Base-by-base conservation (phyloP, 2,329 filamentous ascomycete species). In the Stachybotrys chlorohalonatus region DNA sequence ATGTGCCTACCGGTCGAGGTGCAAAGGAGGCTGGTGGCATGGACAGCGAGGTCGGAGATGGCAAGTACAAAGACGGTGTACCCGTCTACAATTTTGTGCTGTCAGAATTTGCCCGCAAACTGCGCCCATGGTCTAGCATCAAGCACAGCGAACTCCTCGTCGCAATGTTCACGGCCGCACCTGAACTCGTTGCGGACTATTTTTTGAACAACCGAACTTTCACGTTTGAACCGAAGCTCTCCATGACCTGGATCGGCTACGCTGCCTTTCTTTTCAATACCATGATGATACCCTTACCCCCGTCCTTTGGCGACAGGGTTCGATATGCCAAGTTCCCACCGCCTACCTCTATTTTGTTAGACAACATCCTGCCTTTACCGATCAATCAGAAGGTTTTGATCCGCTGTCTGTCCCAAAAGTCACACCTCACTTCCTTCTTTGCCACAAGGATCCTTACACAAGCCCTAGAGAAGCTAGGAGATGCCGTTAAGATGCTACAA, bases 181-280 rank as follows among this genome's bases (percentile, higher is more conserved):
- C 95, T 1, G 94, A 97, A 70, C 78, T 97, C 3, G 82, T 95
- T 1, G 87, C 90, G 48, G 85, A 91, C 63, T 99, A 95, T 68
- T 97, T 96, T 65, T 77, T 84, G 48, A 85, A 83, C 66, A 92
- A 90, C 65, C 85, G 82, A 57, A 82, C 86, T 53, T 94, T 97
- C 63, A 83, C 86, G 0, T 90, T 95, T 58, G 92, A 97, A 47
- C 92, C 94, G 0, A 97, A 96, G 66, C 78, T 95, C 6, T 94
- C 91, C 3, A 86, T 91, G 49, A 94, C 91, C 0, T 99, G 94
- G 94, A 89, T 97, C 61, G 92, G 93, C 47, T 96, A 95, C 66
- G 90, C 91, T 0, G 85, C 91, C 0, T 90, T 97, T 58, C 73
- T 99, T 6, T 95, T 95, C 69, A 88, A 87, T 57, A 83, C 86